Base-by-base conservation (phyloP, 2,329 filamentous ascomycete genomes). In the Colletotrichum simmondsii region DNA sequence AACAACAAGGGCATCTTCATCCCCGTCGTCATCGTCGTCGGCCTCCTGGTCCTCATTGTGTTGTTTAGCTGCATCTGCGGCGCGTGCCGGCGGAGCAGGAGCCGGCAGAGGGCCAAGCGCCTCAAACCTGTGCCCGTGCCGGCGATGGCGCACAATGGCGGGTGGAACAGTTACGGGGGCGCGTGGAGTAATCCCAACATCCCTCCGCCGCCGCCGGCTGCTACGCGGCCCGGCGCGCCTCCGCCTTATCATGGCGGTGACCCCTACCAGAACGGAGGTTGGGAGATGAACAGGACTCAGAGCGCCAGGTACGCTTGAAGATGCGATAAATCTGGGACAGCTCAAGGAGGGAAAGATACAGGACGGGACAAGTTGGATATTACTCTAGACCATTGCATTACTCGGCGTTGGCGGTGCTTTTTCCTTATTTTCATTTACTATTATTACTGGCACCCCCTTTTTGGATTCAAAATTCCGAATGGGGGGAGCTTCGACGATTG, bases 1-100 rank as follows among this genome's bases (percentile, higher is more conserved):
- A 84, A 92, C 75, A 92, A 98, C 85, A 93, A 93, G 82, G 85
- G 89, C 65, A 90, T 98, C 74, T 93, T 97, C 75, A 98, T 98
- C 75, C 95, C 94, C 28, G 85, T 98, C 12, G 90, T 89, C 5
- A 86, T 87, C 59, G 93, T 91, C 12, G 86, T 97, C 19, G 90
- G 89, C 7, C 85, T 98, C 6, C 77, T 97, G 6, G 79, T 97
- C 22, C 80, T 98, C 58, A 87, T 88, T 42, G 84, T 98, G 63
- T 76, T 92, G 12, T 88, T 88, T 79, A 98, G 95, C 83, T 88
- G 88, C 57, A 91, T 87, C 77, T 84, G 87, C 52, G 83, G 86
- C 49, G 81, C 85, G 53, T 79, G 80, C 64, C 77, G 78, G 54
- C 75, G 74, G 42, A 77, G 78, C 28, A 75, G 76, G 56, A 72